Evolutionary conservation across 2,329 filamentous ascomycete species (phyloP), one percentile per base, ranked within the genome.

Genomic region (Sclerotiophoma versabilis): DNA sequence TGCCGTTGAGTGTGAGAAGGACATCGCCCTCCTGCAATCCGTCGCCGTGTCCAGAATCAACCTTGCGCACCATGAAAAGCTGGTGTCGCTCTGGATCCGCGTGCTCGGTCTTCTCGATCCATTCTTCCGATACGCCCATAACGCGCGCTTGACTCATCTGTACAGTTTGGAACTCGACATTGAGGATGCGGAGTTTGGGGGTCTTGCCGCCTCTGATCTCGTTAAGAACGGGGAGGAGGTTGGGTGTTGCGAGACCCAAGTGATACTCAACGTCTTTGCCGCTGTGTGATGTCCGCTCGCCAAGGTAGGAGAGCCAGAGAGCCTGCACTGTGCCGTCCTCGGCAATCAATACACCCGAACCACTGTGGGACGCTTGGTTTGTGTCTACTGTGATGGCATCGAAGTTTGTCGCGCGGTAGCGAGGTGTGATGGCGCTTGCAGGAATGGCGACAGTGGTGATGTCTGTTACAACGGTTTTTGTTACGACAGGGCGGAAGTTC

Each of bases 331-430:
- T 92, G 19, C 95, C 95, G 64, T 97, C 91, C 60, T 93, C 88
- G 3, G 90, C 87, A 12, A 97, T 87, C 30, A 99, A 83, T 0
- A 98, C 96, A 71, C 96, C 96, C 58, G 92, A 96, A 49, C 93
- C 93, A 71, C 95, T 98, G 69, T 96, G 92, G 1, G 89, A 88
- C 56, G 92, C 93, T 5, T 99, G 83, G 59, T 88, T 93, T 4
- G 93, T 98, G 71, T 99, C 95, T 23, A 99, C 92, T 0, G 93
- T 98, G 69, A 99, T 96, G 41, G 95, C 95, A 72, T 98, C 95
- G 10, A 98, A 86, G 66, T 99, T 98, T 68, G 96, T 90, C 17
- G 95, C 95, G 4, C 96, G 87, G 73, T 99, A 99, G 58, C 95
- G 84, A 5, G 95, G 95, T 6, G 95, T 93, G 1, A 92, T 87